Conservation (phyloP, 441 rosid species). For the Breynia disticha region DNA sequence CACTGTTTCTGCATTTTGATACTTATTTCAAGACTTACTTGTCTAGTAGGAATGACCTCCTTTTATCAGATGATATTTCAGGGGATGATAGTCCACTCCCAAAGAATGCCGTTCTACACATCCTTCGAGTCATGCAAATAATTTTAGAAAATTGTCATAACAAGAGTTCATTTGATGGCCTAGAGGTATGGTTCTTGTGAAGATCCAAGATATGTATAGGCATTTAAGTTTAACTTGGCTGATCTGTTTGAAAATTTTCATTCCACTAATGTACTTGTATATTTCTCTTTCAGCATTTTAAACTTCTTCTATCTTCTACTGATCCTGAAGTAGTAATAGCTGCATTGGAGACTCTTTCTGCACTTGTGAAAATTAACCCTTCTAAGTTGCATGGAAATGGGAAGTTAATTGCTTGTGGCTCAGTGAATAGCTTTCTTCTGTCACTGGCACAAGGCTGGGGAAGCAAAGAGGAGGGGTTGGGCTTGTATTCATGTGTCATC, state of each 20-base stretch:
- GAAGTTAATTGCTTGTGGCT: conserved; percentile 80
- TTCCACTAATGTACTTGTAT: conserved; percentile 15
- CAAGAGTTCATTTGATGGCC: conserved; percentile 87
- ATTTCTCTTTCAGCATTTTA: conserved; percentile 70
- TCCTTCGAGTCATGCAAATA: conserved; percentile 83
- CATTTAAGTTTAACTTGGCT: not conserved
- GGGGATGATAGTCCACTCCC: conserved; percentile 76
- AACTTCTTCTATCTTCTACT: conserved; percentile 87
- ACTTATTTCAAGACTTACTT: conserved; percentile 79
- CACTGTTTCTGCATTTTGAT: conserved; percentile 88
- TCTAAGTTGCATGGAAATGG: conserved; percentile 87
- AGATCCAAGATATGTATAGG: not conserved
- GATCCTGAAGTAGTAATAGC: conserved; percentile 95
- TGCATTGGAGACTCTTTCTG: conserved; percentile 78
- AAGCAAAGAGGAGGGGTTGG: conserved; percentile 99
- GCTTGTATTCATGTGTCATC: conserved; percentile 82
- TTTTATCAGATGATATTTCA: conserved; percentile 57
- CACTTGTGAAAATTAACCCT: conserved; percentile 82
- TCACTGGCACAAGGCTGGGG: conserved; percentile 99
- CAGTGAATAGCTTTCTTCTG: conserved; percentile 72
- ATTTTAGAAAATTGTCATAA: conserved; percentile 90
- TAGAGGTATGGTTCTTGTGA: conserved; percentile 53
- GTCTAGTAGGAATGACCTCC: conserved; percentile 74
- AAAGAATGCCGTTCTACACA: conserved; percentile 72
- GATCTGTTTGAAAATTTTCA: not conserved